Conservation (phyloP, 1,139 yeast genomes). For the Taphrina confusa region DNA sequence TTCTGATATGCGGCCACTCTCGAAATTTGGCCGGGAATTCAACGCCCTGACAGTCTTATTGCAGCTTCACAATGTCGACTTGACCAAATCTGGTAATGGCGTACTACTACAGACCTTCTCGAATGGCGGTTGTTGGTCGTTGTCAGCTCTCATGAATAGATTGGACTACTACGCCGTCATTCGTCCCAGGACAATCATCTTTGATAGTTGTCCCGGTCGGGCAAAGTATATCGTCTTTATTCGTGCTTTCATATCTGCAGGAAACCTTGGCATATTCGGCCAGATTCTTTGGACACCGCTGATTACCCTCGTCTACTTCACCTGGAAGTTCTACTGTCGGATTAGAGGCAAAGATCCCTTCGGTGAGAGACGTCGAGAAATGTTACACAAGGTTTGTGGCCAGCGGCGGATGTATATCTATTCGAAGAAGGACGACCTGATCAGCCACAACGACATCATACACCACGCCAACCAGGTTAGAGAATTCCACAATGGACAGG, state of each 20-base stretch:
- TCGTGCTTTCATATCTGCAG: slow-evolving; percentile 27
- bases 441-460: slow-evolving; percentile 17
- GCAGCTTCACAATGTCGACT: slow-evolving; percentile 18
- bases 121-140: slow-evolving; percentile 31
- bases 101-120: slow-evolving; percentile 31
- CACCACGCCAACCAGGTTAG: slow-evolving; percentile 23
- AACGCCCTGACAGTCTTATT: slow-evolving; percentile 16
- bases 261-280: slow-evolving; percentile 18
- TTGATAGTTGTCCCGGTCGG: slow-evolving; percentile 31
- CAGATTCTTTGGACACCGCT: slow-evolving; percentile 6
- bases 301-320: slow-evolving; percentile 26
- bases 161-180: slow-evolving; percentile 14
- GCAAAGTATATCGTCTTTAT: slow-evolving; percentile 26
- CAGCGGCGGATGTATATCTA: slow-evolving; percentile 22
- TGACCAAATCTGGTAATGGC: slow-evolving; percentile 25
- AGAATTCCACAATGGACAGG: slow-evolving; percentile 21
- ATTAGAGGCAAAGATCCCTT: slow-evolving; percentile 29
- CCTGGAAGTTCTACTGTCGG: slow-evolving; percentile 26
- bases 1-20: slow-evolving; percentile 26
- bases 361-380: slow-evolving; percentile 30
- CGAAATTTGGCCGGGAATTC: slow-evolving; percentile 29
- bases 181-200: slow-evolving; percentile 27
- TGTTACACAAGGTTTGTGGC: slow-evolving; percentile 25
- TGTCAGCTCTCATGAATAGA: slow-evolving; percentile 25
- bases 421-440: slow-evolving; percentile 28